phyloP scores from a whole-genome alignment of 1,139 yeast genomes.

The Kurtzmaniella natalensis region DNA sequence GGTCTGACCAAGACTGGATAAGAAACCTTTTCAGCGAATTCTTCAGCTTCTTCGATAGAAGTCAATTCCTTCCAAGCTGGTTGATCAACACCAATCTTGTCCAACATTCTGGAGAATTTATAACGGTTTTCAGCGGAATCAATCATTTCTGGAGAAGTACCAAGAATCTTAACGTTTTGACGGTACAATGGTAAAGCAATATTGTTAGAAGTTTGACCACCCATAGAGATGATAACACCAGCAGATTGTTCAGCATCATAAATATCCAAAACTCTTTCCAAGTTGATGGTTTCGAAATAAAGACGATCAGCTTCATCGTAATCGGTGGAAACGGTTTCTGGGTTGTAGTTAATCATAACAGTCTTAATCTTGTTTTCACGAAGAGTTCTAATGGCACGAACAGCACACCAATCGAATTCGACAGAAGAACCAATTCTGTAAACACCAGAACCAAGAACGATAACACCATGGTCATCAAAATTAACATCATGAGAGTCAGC shows the following conservation, averaged over 20 bases:
- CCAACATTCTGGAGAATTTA: conserved; percentile 97
- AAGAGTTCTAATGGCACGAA: conserved; percentile 89
- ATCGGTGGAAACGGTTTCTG: conserved; percentile 97
- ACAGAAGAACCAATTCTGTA: conserved; percentile 94
- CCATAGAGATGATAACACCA: conserved; percentile 97
- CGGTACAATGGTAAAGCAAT: conserved; percentile 92
- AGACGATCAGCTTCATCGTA: conserved; percentile 97
- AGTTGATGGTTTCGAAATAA: conserved; percentile 91
- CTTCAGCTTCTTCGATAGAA: conserved; percentile 89
- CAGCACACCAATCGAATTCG: conserved; percentile 97
- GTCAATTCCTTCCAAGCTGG: conserved; percentile 99
- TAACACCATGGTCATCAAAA: conserved; percentile 82
- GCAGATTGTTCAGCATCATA: conserved; percentile 87
- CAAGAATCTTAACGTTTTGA: conserved; percentile 91
- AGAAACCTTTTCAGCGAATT: conserved; percentile 83
- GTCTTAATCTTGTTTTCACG: conserved; percentile 87
- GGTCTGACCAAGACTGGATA: conserved; percentile 98
- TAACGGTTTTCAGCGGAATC: conserved; percentile 98
- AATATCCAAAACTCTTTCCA: conserved; percentile 93
- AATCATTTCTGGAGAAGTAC: conserved; percentile 98
- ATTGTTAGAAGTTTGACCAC: conserved; percentile 98
- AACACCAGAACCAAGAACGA: conserved; percentile 92
- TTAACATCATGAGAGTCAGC: conserved; percentile 84
- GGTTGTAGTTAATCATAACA: conserved; percentile 96
- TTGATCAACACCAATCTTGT: conserved; percentile 94